Conservation (phyloP, 805 yeast species). For the Schwanniomyces vanrijiae region DNA sequence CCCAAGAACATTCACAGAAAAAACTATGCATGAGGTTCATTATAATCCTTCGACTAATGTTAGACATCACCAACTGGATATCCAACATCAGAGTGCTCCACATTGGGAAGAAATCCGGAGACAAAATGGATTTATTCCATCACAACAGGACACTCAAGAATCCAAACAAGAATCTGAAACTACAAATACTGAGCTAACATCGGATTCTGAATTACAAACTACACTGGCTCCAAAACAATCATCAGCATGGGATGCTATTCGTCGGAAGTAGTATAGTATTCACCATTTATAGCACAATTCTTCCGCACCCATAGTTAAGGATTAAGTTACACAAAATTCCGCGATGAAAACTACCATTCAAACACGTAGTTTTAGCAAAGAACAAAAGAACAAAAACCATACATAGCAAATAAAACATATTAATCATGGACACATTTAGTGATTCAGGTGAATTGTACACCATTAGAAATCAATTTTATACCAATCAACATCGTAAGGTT, state of each 20-base stretch:
- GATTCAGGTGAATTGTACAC: slow-evolving; percentile 54
- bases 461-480: slow-evolving; percentile 59
- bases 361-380: slow-evolving; percentile 4
- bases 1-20: slow-evolving; percentile 42
- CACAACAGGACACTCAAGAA: neutral
- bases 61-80: neutral
- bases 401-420: neutral
- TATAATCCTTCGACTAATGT: slow-evolving; percentile 14
- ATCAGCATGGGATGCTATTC: slow-evolving; percentile 22
- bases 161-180: neutral
- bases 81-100: slow-evolving; percentile 7
- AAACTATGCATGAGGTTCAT: slow-evolving; percentile 28
- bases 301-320: neutral
- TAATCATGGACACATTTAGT: slow-evolving; percentile 36
- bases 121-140: slow-evolving; percentile 26
- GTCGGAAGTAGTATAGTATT: slow-evolving; percentile 1
- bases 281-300: neutral
- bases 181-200: neutral
- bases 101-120: slow-evolving; percentile 39
- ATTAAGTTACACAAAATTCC: neutral
- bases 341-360: slow-evolving; percentile 1
- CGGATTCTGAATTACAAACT: neutral
- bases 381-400: too few relatives aligned
- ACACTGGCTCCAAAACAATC: neutral
- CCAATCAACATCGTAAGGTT: slow-evolving; percentile 54